Evolutionary conservation across 345 rosid species (phyloP).

Genomic region (Lagerstroemia speciosa): DNA sequence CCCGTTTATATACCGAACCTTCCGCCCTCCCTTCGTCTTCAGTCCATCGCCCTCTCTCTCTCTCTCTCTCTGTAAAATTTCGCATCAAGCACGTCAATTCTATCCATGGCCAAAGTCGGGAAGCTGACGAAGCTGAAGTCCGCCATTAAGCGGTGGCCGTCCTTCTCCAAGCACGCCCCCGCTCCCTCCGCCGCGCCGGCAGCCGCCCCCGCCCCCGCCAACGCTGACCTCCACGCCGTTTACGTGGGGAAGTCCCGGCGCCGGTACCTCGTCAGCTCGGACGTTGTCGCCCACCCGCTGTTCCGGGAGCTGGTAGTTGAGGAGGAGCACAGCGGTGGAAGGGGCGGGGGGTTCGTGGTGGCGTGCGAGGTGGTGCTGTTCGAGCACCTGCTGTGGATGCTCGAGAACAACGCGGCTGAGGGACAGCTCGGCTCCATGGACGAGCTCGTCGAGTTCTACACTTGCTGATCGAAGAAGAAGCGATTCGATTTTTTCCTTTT

Average conservation of each 20-base stretch:
- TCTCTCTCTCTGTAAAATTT: no score
- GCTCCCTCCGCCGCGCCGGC: constrained; percentile 4
- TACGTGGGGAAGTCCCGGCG: constrained; percentile 85
- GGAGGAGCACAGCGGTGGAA: constrained; percentile 41
- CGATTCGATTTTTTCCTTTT: neutral
- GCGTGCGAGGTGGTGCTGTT: constrained; percentile 89
- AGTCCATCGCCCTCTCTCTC: no score
- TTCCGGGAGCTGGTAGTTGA: constrained; percentile 65
- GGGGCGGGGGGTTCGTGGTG: constrained; percentile 38
- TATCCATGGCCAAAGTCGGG: constrained; percentile 73
- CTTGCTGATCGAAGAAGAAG: constrained; percentile 14
- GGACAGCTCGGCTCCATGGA: constrained; percentile 58
- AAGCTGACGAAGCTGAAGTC: constrained; percentile 83
- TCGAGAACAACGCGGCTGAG: constrained; percentile 27
- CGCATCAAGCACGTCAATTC: no score
- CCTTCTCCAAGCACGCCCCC: constrained; percentile 45
- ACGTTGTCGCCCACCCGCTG: constrained; percentile 62
- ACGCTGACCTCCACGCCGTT: constrained; percentile 38
- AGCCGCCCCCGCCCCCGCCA: constrained; percentile 14
- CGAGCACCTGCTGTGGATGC: constrained; percentile 94
- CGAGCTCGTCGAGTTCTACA: constrained; percentile 63
- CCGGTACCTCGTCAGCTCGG: constrained; percentile 48
- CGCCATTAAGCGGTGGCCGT: constrained; percentile 80
- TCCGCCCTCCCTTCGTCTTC: no score
- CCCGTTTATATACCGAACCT: no score